phyloP scores from a whole-genome alignment of 73 alveolate genomes.

The Paramecium biaurelia region DNA sequence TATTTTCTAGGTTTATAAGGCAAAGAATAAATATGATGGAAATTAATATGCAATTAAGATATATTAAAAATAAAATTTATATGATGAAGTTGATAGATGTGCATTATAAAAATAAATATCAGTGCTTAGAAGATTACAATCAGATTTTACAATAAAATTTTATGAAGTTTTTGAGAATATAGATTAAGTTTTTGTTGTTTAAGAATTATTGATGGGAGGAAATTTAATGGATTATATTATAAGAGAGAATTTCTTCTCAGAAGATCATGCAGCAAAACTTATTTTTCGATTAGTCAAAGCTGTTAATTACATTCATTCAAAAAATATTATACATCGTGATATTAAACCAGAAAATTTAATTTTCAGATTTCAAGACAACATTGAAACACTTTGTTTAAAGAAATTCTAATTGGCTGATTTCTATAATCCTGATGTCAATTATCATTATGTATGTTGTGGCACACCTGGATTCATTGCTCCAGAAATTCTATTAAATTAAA shows the following conservation, averaged over 20 bases:
- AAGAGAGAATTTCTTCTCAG: slow-evolving; percentile 33
- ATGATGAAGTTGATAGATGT: slow-evolving; percentile 5
- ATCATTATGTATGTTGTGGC: slow-evolving; percentile 42
- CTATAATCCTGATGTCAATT: neutral
- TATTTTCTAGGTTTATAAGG: neutral
- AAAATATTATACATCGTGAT: slow-evolving; percentile 22
- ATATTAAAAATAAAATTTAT: neutral
- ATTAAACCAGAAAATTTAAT: slow-evolving; percentile 34
- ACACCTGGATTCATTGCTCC: slow-evolving; percentile 62
- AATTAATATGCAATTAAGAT: neutral
- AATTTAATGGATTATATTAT: slow-evolving; percentile 60
- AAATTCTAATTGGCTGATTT: neutral
- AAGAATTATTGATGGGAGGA: slow-evolving; percentile 67
- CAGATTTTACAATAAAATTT: neutral
- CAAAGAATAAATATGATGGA: neutral
- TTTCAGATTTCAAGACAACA: neutral
- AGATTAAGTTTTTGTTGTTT: slow-evolving; percentile 65
- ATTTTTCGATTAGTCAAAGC: slow-evolving; percentile 57
- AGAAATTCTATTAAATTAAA: slow-evolving; percentile 39
- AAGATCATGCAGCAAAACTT: slow-evolving; percentile 53
- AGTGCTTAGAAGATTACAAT: neutral
- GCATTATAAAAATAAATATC: neutral
- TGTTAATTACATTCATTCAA: slow-evolving; percentile 44
- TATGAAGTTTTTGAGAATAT: slow-evolving; percentile 67
- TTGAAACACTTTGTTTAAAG: neutral